Evolutionary conservation across 345 rosid genomes (phyloP), one percentile per base, ranked within the genome.

Genomic region (Camelina hispida): DNA sequence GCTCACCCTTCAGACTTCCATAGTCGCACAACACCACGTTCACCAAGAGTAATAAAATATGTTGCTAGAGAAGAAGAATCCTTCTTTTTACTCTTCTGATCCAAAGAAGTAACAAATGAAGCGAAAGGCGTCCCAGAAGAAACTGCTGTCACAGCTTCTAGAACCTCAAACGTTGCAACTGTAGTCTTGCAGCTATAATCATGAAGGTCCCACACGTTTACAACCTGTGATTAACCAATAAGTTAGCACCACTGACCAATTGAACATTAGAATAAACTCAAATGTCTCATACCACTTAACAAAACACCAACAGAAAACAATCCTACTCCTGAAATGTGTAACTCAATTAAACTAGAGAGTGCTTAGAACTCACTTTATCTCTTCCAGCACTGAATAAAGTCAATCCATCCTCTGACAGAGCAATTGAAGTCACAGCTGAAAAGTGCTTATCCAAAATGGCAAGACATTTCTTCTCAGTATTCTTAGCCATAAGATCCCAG

Each of bases 131-230:
- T 83, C 77, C 85, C 89, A 22, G 91, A 65, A 72, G 65, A 62
- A 63, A 94, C 78, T 62, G 85, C 55, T 66, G 89, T 83, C 67
- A 90, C 82, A 72, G 89, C 87, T 85, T 95, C 99, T 77, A 90
- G 83, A 61, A 85, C 87, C 87, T 95, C 96, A 76, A 80, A 90
- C 3, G 92, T 84, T 65, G 97, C 97, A 62, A 95, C 77, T 16
- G 96, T 92, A 80, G 75, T 84, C 83, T 84, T 89, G 83, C 85
- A 95, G 60, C 74, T 73, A 86, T 86, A 89, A 79, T 81, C 84
- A 82, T 38, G 86, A 68, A 95, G 96, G 85, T 90, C 93, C 99
- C 97, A 95, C 82, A 90, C 44, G 83, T 88, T 88, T 63, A 92
- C 97, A 76, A 95, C 99, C 98, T 92, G 82, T 59, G 67, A 82